Evolutionary conservation across 225 moss, liverwort and hornwort species (phyloP), one percentile per base, ranked within the genome.

Genomic region (Lunularia cruciata): DNA sequence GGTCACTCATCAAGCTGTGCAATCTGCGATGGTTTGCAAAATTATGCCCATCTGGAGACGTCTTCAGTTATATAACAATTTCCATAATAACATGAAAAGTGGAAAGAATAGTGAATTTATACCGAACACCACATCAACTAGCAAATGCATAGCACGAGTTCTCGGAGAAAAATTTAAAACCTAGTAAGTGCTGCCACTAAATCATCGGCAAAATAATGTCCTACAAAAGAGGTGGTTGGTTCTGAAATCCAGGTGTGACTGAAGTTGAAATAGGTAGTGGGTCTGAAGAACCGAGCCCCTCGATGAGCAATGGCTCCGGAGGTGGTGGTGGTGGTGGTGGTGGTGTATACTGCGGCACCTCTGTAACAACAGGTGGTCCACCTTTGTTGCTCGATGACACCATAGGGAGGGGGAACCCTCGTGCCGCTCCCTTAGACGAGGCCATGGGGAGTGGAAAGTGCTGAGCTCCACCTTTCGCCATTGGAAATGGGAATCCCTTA

Each of bases 361-460:
- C 38, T 3, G 55, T 57, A 14, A 67, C 67, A 48, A n/a, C n/a
- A 14, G 69, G 57, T 40, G 69, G 26, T 43, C 69, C 69, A 55
- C 55, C 69, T 42, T 39, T 69, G 26, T 25, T n/a, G 37, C 39
- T 69, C 25, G 69, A 69, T 28, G 69, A 55, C 16, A 55, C 43
- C 69, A 69, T 55, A 9, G 69, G 69, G 11, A 69, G 56, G 8
- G 69, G 69, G 32, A 69, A 69, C 8, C 69, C 22, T 45, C 69
- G 39, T 16, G 69, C 53, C 0, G 31, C 48, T 33, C 78, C 65
- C 47, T 54, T 70, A 8, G 80, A 75, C 26, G 76, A 77, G 13
- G 81, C 69, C 70, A 77, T 81, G 10, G 81, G 77, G 51, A 81
- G 49, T 12, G 81, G 81, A 46, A 81, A 77, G 3, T 33, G 30